These are phyloP conservation scores for Aspergillus transmontanensis DNA, from an alignment of 2,329 filamentous ascomycete genomes.

Conservation along the genomic window DNA sequence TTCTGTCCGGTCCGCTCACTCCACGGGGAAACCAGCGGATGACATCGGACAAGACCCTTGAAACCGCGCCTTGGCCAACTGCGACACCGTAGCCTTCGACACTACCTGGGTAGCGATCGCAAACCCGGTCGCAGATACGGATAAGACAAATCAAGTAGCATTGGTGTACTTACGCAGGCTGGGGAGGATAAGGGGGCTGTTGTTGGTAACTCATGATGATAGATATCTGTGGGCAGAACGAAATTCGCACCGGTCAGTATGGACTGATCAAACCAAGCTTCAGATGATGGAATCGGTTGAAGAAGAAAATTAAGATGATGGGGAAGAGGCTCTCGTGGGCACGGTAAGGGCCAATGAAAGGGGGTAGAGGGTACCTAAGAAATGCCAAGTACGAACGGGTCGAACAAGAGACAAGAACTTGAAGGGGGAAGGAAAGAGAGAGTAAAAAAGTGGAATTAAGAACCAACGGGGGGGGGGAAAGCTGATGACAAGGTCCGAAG, in stretches of 20 bases:
- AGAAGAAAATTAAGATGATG: constrained; percentile 8
- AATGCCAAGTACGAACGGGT: constrained; percentile 24
- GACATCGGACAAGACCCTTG: not conserved
- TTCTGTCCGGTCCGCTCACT: not conserved
- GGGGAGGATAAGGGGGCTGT: constrained; percentile 37
- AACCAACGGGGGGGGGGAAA: constrained; percentile 3
- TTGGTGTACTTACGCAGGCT: constrained; percentile 38
- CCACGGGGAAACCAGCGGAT: not conserved
- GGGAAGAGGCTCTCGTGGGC: constrained; percentile 7
- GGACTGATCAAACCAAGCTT: not conserved
- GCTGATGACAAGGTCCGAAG: not conserved
- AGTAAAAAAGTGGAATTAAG: constrained; percentile 7
- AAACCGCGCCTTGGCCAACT: not conserved
- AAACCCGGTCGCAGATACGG: not conserved
- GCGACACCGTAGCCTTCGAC: not conserved
- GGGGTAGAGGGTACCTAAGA: constrained; percentile 22
- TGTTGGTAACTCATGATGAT: constrained; percentile 23
- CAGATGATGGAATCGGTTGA: not conserved
- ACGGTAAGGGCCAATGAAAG: constrained; percentile 18
- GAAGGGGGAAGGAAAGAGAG: not conserved
- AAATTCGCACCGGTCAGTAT: constrained; percentile 4
- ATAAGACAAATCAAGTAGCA: not conserved
- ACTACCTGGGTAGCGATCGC: not conserved
- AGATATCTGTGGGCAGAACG: constrained; percentile 1
- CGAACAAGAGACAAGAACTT: not conserved